phyloP scores from a whole-genome alignment of 495 filamentous ascomycete species.

The Chaetomium tenue region DNA sequence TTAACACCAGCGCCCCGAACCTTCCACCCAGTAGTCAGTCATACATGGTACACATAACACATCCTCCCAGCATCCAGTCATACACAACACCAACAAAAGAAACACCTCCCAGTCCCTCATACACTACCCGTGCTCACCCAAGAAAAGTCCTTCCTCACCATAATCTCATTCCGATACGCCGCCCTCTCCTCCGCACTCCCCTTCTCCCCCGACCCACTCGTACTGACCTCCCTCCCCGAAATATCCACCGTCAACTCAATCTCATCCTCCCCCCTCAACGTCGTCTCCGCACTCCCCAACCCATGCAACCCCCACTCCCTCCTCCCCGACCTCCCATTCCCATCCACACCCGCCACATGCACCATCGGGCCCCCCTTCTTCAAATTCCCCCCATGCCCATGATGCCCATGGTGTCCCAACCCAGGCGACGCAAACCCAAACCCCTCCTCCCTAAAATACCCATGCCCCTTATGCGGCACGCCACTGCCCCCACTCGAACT shows the following conservation, averaged over 20 bases:
- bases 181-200: neutral
- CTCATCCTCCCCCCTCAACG: conserved; percentile 24
- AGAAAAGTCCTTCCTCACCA: conserved; percentile 25
- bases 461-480: too few relatives aligned
- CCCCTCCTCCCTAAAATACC: too few relatives aligned
- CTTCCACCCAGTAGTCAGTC: too few relatives aligned
- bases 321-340: neutral
- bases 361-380: too few relatives aligned
- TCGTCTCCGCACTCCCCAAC: conserved; percentile 2
- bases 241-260: conserved; percentile 26
- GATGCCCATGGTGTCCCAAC: too few relatives aligned
- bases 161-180: conserved; percentile 15
- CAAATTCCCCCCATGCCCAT: too few relatives aligned
- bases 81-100: too few relatives aligned
- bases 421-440: too few relatives aligned
- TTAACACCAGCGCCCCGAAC: too few relatives aligned
- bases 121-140: conserved; percentile 18
- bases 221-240: neutral
- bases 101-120: neutral
- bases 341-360: too few relatives aligned
- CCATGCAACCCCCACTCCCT: neutral
- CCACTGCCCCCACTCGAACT: neutral
- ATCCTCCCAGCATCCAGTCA: too few relatives aligned
- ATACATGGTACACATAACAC: too few relatives aligned
- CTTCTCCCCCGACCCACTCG: neutral